phyloP scores from a whole-genome alignment of 768 basidiomycete genomes.

The Hydnum rufescens region DNA sequence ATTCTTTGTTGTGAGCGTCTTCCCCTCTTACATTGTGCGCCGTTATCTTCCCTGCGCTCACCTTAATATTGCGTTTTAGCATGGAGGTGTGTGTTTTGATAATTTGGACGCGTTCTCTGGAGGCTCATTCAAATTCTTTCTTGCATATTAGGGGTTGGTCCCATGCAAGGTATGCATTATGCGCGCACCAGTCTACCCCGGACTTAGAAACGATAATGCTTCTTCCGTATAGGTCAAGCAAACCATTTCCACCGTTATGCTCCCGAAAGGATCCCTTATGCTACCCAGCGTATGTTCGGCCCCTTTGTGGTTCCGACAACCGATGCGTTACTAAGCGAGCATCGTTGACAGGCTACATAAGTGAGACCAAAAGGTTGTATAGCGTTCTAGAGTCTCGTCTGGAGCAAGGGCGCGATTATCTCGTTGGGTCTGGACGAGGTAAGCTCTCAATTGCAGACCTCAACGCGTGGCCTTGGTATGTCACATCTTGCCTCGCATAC shows the following conservation, averaged over 20 bases:
- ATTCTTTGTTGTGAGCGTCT: conserved; percentile 36
- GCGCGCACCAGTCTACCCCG: neutral
- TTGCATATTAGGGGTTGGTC: conserved; percentile 18
- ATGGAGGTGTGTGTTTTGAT: conserved; percentile 35
- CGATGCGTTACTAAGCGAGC: conserved; percentile 21
- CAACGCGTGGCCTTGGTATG: conserved; percentile 44
- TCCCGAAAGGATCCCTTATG: conserved; percentile 32
- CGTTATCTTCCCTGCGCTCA: neutral
- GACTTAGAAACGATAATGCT: neutral
- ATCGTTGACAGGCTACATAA: conserved; percentile 30
- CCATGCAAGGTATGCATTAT: conserved; percentile 3
- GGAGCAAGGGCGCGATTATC: conserved; percentile 42
- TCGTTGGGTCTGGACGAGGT: conserved; percentile 55
- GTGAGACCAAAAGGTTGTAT: conserved; percentile 70
- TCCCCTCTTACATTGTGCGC: neutral
- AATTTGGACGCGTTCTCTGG: conserved; percentile 10
- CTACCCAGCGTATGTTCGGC: neutral
- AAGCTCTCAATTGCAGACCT: conserved; percentile 54
- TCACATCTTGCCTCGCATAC: neutral
- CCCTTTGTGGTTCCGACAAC: conserved; percentile 26
- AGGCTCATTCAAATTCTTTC: conserved; percentile 65
- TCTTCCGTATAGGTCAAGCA: conserved; percentile 21
- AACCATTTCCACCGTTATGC: conserved; percentile 51
- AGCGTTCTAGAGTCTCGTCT: conserved; percentile 66
- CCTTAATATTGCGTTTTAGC: too few relatives aligned